These are phyloP conservation scores for Casuarina cunninghamiana DNA, from an alignment of 306 rosid genomes.

Conservation along the genomic window DNA sequence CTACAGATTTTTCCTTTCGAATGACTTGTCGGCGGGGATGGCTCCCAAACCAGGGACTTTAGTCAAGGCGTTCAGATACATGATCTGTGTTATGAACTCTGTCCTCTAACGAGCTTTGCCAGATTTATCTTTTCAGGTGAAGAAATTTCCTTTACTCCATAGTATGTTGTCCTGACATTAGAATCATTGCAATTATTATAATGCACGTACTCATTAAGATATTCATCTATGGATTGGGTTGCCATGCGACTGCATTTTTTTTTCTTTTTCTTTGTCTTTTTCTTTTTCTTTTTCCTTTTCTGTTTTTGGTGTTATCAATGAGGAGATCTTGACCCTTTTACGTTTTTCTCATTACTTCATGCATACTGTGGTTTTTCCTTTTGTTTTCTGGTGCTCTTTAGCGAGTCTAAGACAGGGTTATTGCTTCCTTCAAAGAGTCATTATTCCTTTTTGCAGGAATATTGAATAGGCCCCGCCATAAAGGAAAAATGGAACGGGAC, in stretches of 20 bases:
- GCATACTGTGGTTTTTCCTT: neutral
- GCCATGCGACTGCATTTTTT: no score
- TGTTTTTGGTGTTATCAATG: neutral
- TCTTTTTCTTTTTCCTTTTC: no score
- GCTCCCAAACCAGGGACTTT: constrained; percentile 9
- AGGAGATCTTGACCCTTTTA: neutral
- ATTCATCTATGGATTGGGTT: neutral
- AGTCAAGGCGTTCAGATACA: no score
- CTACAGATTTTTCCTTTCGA: neutral
- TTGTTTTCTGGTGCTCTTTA: neutral
- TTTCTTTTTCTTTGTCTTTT: no score
- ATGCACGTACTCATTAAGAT: neutral
- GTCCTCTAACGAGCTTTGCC: no score
- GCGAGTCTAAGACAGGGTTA: neutral
- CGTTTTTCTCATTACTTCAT: neutral
- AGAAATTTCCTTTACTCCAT: neutral
- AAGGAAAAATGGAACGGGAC: neutral
- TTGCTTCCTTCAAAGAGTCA: neutral
- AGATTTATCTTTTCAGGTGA: no score
- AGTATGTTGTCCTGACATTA: neutral
- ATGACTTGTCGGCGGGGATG: neutral
- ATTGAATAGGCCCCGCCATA: constrained; percentile 2
- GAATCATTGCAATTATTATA: neutral
- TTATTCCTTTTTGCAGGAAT: neutral
- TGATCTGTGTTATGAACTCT: no score